These are phyloP conservation scores for Alternaria brassicicola DNA, from an alignment of 2,329 filamentous ascomycete species.

Conservation along the genomic window DNA sequence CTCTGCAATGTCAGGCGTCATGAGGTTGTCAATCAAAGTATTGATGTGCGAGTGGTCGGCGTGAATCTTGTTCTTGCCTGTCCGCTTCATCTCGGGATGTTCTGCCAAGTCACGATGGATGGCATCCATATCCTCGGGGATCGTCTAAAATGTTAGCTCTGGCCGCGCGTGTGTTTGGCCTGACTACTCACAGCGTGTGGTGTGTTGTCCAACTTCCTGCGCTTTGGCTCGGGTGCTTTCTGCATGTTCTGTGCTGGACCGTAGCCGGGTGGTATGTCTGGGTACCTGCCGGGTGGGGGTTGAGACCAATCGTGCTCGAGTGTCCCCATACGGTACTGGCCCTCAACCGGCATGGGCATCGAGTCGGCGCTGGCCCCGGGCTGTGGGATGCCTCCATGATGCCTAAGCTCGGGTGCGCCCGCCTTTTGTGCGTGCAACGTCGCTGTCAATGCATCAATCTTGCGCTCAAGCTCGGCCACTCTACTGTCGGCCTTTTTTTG, in stretches of 20 bases:
- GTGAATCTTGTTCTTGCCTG: conserved; percentile 35
- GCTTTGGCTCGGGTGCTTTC: conserved; percentile 41
- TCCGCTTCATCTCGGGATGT: conserved; percentile 43
- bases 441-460: conserved; percentile 86
- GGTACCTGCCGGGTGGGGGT: conserved; percentile 21
- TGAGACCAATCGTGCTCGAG: conserved; percentile 41
- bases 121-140: conserved; percentile 48
- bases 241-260: conserved; percentile 39
- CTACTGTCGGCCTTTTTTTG: conserved; percentile 92
- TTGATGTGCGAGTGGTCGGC: conserved; percentile 48
- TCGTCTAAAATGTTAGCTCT: conserved; percentile 31
- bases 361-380: conserved; percentile 19
- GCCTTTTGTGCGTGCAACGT: conserved; percentile 68
- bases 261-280: conserved; percentile 42
- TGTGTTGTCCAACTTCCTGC: conserved; percentile 37
- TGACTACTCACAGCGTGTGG: conserved; percentile 34
- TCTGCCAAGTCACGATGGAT: conserved; percentile 47
- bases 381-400: conserved; percentile 33
- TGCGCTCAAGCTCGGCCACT: conserved; percentile 89
- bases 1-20: conserved; percentile 59
- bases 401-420: conserved; percentile 25
- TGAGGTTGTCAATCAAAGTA: conserved; percentile 52
- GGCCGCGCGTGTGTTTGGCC: not conserved
- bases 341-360: conserved; percentile 26
- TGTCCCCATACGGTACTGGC: conserved; percentile 33